phyloP scores from a whole-genome alignment of 257 asterid genomes.

The Solanum sejunctum region DNA sequence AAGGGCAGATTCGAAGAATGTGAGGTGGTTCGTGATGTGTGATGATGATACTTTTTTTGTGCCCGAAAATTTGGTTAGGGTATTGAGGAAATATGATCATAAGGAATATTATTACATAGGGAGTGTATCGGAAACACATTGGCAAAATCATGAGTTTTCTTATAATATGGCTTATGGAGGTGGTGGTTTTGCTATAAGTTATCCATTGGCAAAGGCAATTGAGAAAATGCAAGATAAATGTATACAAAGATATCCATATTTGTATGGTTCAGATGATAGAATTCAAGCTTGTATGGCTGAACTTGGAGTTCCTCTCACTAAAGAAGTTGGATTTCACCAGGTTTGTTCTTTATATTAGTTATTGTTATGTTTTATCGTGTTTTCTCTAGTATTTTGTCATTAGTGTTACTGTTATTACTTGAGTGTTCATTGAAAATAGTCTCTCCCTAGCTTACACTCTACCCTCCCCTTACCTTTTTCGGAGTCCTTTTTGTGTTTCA shows the following conservation, averaged over 20 bases:
- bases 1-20: conserved; percentile 13
- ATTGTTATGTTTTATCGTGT: no score
- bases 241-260: conserved; percentile 15
- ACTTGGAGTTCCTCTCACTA: conserved; percentile 25
- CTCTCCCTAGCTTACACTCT: neutral
- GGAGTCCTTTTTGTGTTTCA: no score
- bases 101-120: conserved; percentile 26
- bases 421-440: neutral
- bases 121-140: conserved; percentile 22
- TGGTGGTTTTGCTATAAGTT: conserved; percentile 33
- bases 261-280: conserved; percentile 34
- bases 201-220: conserved; percentile 20
- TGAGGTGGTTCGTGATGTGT: conserved; percentile 34
- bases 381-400: no score
- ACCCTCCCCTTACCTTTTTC: neutral
- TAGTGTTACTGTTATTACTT: no score
- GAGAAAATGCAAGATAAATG: conserved; percentile 28
- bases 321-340: conserved; percentile 30
- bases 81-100: conserved; percentile 24
- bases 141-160: conserved; percentile 22
- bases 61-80: conserved; percentile 23
- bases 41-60: conserved; percentile 37
- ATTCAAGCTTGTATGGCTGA: conserved; percentile 31
- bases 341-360: neutral
- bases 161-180: conserved; percentile 37